A percentile compares a stretch with the other conserved stretches of the same genome.
Evolutionary conservation across 345 rosid genomes (phyloP).

Genomic region (Lepidium africanum): DNA sequence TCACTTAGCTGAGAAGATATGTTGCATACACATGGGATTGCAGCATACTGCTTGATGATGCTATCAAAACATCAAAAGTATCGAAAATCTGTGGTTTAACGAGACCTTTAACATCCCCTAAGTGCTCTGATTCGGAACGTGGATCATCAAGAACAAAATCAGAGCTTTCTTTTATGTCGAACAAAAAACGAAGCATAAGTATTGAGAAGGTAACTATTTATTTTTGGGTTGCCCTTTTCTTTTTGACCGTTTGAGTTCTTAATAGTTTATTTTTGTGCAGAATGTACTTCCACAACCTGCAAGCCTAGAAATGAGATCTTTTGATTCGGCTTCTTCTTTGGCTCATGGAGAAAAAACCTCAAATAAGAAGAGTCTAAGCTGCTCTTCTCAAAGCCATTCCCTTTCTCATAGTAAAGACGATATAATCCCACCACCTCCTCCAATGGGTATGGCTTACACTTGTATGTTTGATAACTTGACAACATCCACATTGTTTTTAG

Average conservation of each 20-base stretch:
- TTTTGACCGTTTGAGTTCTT: not conserved
- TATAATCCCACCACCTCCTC: constrained; percentile 52
- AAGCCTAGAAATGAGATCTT: constrained; percentile 31
- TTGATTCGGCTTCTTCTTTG: constrained; percentile 21
- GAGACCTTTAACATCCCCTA: constrained; percentile 32
- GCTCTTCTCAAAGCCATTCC: constrained; percentile 1
- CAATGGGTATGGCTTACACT: constrained; percentile 37
- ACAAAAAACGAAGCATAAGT: constrained; percentile 34
- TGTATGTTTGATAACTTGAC: not conserved
- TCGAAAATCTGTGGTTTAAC: constrained; percentile 32
- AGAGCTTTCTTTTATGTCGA: constrained; percentile 24
- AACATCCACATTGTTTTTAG: not conserved
- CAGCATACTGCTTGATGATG: constrained; percentile 44
- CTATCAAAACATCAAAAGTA: constrained; percentile 13
- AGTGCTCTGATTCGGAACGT: constrained; percentile 27
- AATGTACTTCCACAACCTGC: constrained; percentile 21
- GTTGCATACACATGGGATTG: constrained; percentile 79
- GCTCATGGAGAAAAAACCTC: constrained; percentile 23
- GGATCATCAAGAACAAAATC: constrained; percentile 32
- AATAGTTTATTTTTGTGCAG: constrained; percentile 24
- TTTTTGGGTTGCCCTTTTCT: not conserved
- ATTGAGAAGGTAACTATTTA: constrained; percentile 47
- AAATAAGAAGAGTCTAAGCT: not conserved
- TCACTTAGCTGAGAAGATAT: constrained; percentile 75
- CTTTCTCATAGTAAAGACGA: constrained; percentile 6